Evolutionary conservation across 1,284 basidiomycete genomes (phyloP), one percentile per base, ranked within the genome.

Genomic region (Spongispora temasekensis): DNA sequence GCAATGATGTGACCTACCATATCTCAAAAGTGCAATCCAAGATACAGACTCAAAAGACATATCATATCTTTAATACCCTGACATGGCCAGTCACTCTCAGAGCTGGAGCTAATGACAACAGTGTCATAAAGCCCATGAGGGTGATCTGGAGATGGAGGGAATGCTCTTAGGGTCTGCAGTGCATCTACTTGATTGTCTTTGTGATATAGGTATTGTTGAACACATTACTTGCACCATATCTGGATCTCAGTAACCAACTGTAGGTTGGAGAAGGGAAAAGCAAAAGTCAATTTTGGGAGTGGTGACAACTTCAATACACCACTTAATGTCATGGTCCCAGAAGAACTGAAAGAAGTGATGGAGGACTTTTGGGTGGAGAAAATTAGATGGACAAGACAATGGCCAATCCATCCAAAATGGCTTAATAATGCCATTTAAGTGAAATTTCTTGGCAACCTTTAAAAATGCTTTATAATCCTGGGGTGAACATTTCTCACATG

Each of bases 321-420:
- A 57, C 5, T 42, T 12, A 4, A 23, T 15, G 19, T 60, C 28
- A 9, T 59, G 58, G 27, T 55, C 58, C 44, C 58, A 59, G 15
- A 8, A 23, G 10, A 56, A 48, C 3, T 8, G 27, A 12, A 23
- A 19, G 23, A 51, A 50, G 13, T 52, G 48, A 15, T 55, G 53
- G 25, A 59, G 44, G 3, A 15, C 5, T 32, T 51, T 44, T 6
- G n/a, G 4, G 27, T 53, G 52, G 37, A 59, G 31, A 28, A 59
- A 59, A 2, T 17, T 2, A 2, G 52, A 54, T 3, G 52, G 57
- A 7, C n/a, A 34, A 2, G 25, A 44, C 3, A 55, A 31, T 3
- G 15, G 42, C 57, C 57, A 58, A 13, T 34, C 25, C 6, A 17
- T 17, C 52, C 52, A 55, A 35, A 5, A 52, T n/a, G 42, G 17